A percentile compares a stretch with the other conserved stretches of the same genome.
phyloP scores from a whole-genome alignment of 768 basidiomycete species.

The Rickenella mellea region DNA sequence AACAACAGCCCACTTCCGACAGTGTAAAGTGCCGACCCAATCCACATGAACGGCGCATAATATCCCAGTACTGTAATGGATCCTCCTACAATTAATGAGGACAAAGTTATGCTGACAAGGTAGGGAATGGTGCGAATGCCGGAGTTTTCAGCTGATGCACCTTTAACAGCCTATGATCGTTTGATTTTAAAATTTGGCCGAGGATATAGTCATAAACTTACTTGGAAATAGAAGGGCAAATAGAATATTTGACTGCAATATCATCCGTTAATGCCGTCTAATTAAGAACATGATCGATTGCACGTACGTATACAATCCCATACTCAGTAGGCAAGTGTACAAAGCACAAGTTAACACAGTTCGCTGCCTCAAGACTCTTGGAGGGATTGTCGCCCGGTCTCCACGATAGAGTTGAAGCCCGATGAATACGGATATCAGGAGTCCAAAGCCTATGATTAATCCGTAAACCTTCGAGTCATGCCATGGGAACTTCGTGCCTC shows the following conservation, averaged over 20 bases:
- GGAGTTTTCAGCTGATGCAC: conserved; percentile 18
- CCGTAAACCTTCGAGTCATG: not conserved
- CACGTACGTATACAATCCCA: not conserved
- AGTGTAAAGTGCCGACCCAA: conserved; percentile 19
- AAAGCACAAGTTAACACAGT: not conserved
- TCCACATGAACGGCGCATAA: conserved; percentile 26
- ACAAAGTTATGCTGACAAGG: conserved; percentile 17
- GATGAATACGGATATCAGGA: not conserved
- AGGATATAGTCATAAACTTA: too few relatives aligned
- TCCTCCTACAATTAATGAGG: conserved; percentile 15
- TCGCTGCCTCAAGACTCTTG: not conserved
- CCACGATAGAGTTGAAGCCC: not conserved
- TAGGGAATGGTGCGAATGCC: conserved; percentile 23
- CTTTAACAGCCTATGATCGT: conserved; percentile 19
- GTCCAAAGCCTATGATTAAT: not conserved
- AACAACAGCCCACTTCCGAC: conserved; percentile 7
- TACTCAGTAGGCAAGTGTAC: not conserved
- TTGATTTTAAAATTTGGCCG: too few relatives aligned
- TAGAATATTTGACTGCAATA: too few relatives aligned
- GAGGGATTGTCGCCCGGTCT: not conserved
- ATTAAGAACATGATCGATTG: too few relatives aligned
- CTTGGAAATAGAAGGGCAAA: conserved; percentile 17
- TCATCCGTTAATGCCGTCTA: too few relatives aligned
- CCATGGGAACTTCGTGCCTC: not conserved
- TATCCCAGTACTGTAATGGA: conserved; percentile 19